Evolutionary conservation across 1,284 basidiomycete genomes (phyloP).

Genomic region (Calocybe gambosa): DNA sequence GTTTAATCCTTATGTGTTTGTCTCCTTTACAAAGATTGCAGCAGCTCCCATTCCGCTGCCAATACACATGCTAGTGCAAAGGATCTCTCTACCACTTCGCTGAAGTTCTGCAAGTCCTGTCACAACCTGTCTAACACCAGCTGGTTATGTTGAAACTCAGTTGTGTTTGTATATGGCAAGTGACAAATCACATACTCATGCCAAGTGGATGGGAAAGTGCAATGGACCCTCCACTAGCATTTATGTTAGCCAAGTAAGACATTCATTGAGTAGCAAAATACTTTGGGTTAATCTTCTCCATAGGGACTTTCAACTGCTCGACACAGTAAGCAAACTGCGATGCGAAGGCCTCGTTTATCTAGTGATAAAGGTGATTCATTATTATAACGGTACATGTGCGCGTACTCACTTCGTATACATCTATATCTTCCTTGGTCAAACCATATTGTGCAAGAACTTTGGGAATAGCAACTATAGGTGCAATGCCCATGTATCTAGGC

Average conservation of each 20-base stretch:
- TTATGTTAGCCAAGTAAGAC: conserved; percentile 4
- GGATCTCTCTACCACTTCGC: conserved; percentile 55
- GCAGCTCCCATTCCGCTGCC: conserved; percentile 89
- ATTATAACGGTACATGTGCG: background rate
- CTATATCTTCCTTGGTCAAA: conserved; percentile 77
- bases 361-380: background rate
- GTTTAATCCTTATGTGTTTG: conserved; percentile 4
- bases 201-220: conserved; percentile 77
- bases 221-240: conserved; percentile 75
- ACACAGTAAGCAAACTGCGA: conserved; percentile 78
- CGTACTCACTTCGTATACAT: conserved; percentile 74
- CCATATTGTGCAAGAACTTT: conserved; percentile 72
- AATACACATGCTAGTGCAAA: conserved; percentile 86
- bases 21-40: conserved; percentile 76
- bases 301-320: conserved; percentile 72
- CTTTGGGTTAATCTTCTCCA: conserved; percentile 87
- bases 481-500: conserved; percentile 82
- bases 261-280: conserved; percentile 25
- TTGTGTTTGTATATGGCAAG: background rate
- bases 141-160: conserved; percentile 28
- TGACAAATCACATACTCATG: conserved; percentile 54
- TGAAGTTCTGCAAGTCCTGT: conserved; percentile 79
- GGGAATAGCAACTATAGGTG: conserved; percentile 81
- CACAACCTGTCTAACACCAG: conserved; percentile 80
- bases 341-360: conserved; percentile 84